These are phyloP conservation scores for Abrus precatorius DNA, from an alignment of 306 rosid genomes.

Conservation along the genomic window DNA sequence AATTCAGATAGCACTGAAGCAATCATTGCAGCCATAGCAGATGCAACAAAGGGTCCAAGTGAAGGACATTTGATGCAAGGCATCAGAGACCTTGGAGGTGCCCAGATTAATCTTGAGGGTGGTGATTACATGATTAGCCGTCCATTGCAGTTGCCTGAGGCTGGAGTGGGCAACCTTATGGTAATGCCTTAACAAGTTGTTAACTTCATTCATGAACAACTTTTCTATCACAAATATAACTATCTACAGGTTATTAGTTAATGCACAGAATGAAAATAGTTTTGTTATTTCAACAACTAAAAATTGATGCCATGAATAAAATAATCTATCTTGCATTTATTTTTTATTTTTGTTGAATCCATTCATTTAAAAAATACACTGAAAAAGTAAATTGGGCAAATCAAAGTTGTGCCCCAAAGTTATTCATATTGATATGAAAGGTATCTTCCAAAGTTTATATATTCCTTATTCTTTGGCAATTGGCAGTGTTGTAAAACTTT, in stretches of 20 bases:
- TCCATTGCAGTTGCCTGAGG: conserved; percentile 65
- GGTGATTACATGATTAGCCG: conserved; percentile 74
- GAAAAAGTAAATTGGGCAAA: too few species aligned
- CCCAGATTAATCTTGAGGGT: conserved; percentile 74
- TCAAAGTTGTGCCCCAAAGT: too few species aligned
- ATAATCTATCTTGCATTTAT: too few species aligned
- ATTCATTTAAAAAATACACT: too few species aligned
- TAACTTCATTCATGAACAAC: conserved; percentile 21
- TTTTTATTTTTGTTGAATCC: too few species aligned
- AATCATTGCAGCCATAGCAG: conserved; percentile 68
- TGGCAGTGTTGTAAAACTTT: conserved; percentile 40
- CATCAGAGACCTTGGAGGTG: conserved; percentile 82
- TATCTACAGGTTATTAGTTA: not conserved
- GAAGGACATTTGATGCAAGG: conserved; percentile 68
- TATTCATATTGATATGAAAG: not conserved
- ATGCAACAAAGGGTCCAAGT: conserved; percentile 55
- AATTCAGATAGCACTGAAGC: conserved; percentile 79
- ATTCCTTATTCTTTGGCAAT: conserved; percentile 38
- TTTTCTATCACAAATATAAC: conserved; percentile 8
- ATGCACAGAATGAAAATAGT: not conserved
- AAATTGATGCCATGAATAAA: too few species aligned
- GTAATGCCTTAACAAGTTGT: conserved; percentile 53
- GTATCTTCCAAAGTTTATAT: conserved; percentile 31
- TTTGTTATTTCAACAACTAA: too few species aligned
- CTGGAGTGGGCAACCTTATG: conserved; percentile 79